Base-by-base conservation (phyloP, 1,284 basidiomycete species). In the Papiliotrema flavescens region DNA sequence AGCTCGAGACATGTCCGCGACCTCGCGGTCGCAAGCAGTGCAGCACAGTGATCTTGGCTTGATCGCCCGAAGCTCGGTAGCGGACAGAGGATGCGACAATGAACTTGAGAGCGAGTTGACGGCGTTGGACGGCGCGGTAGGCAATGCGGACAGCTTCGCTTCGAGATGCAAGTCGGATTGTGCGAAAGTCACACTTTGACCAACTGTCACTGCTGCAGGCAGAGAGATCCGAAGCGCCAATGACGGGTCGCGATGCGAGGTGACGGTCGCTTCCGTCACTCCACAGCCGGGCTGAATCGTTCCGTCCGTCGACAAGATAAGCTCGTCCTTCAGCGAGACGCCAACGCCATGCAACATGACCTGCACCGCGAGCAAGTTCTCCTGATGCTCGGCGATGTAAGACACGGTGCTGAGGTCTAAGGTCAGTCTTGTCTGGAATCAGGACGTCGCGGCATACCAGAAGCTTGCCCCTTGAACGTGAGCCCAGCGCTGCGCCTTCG, bases 301-400 rank as follows among this genome's bases (percentile, higher is more conserved):
- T 11, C 32, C 83, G 14, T 69, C 34, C 15, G 55, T 55, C 32
- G 69, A 60, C n/a, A 73, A 46, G 19, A 54, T 37, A 20, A 71
- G 51, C 24, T 71, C 66, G 17, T 59, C 34, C 20, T 52, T 58
- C 36, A 61, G 49, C 9, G 64, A 55, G 13, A 63, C 28, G n/a
- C 58, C 60, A 23, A 66, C 59, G 47, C 75, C 61, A 55, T 77
- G 64, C 19, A 74, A 56, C 69, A 89, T 88, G 8, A 89, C 81
- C 39, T 89, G 79, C 20, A 91, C 80, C 53, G 86, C 84, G 20
- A 84, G 83, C 0, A 93, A 80, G 51, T 84, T 88, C 67, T 91
- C 89, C 70, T 92, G 89, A 66, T 88, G 82, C 70, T 93, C 90
- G 3, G 88, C 89, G 32, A 92, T 81, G 65, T 88, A 91, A 1